A percentile compares a stretch with the other conserved stretches of the same genome.
Conservation (phyloP, 441 rosid species). For the Adansonia rubrostipa region DNA sequence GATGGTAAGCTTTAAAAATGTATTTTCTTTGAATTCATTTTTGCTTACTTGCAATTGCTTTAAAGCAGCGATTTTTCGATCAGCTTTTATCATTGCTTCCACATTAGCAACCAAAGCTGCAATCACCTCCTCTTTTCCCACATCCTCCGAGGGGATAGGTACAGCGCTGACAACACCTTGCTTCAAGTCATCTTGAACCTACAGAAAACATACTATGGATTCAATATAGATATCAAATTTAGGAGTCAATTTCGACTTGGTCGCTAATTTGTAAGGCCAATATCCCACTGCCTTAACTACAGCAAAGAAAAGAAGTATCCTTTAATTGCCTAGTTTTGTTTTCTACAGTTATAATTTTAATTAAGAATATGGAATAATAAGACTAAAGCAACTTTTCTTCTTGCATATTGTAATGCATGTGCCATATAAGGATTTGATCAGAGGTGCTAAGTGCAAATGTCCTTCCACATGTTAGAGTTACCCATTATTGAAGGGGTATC, state of each 20-base stretch:
- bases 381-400: background rate
- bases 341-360: background rate
- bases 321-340: background rate
- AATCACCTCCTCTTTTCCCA: constrained; percentile 78
- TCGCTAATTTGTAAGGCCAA: constrained; percentile 15
- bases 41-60: constrained; percentile 88
- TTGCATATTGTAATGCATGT: background rate
- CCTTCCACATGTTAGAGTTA: constrained; percentile 1
- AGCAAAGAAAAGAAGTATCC: background rate
- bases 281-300: background rate
- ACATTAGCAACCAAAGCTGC: constrained; percentile 85
- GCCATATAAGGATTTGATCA: background rate
- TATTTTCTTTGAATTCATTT: background rate
- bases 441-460: constrained; percentile 2
- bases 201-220: constrained; percentile 23
- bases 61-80: constrained; percentile 91
- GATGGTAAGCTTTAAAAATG: constrained; percentile 1
- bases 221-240: constrained; percentile 22
- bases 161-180: constrained; percentile 69
- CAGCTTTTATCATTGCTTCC: constrained; percentile 90
- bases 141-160: constrained; percentile 68
- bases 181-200: constrained; percentile 82
- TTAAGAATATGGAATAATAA: background rate
- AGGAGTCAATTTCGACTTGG: constrained; percentile 5
- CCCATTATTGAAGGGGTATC: background rate